These are phyloP conservation scores for Plasmodium gallinaceum DNA, from an alignment of 169 alveolate genomes.

Conservation along the genomic window DNA sequence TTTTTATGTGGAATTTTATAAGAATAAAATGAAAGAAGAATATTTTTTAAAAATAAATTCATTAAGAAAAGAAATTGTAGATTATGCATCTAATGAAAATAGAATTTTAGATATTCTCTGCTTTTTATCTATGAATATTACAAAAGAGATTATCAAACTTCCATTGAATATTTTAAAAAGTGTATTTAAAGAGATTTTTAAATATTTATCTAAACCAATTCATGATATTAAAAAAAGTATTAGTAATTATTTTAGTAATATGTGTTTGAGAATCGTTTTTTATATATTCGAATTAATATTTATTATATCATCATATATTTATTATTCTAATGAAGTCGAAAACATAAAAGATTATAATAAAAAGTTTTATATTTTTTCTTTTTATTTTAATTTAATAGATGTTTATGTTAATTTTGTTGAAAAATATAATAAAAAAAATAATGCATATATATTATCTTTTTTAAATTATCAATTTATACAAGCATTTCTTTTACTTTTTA, in stretches of 20 bases:
- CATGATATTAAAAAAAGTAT: slow-evolving; percentile 71
- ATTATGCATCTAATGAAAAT: slow-evolving; percentile 22
- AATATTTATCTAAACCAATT: slow-evolving; percentile 40
- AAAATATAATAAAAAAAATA: slow-evolving; percentile 48
- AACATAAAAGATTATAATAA: slow-evolving; percentile 10
- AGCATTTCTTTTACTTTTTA: slow-evolving; percentile 47
- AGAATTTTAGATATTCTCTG: slow-evolving; percentile 15
- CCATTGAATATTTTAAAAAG: slow-evolving; percentile 37
- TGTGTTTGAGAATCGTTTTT: slow-evolving; percentile 35
- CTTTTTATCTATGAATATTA: slow-evolving; percentile 9
- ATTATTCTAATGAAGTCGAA: slow-evolving; percentile 15
- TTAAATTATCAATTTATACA: slow-evolving; percentile 37
- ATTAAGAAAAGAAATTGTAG: slow-evolving; percentile 24
- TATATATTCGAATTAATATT: slow-evolving; percentile 45
- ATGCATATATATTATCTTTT: slow-evolving; percentile 29
- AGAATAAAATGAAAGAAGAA: background rate
- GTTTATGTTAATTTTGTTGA: slow-evolving; percentile 47
- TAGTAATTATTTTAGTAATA: slow-evolving; percentile 16
- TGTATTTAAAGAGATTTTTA: slow-evolving; percentile 43
- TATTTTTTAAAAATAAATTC: slow-evolving; percentile 2
- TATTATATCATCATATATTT: slow-evolving; percentile 17
- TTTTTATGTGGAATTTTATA: background rate
- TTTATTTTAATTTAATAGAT: slow-evolving; percentile 47
- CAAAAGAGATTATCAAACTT: slow-evolving; percentile 8
- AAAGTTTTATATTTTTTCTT: slow-evolving; percentile 25